phyloP scores from a whole-genome alignment of 108 stramenopile genomes.

The Skeletonema costatum region DNA sequence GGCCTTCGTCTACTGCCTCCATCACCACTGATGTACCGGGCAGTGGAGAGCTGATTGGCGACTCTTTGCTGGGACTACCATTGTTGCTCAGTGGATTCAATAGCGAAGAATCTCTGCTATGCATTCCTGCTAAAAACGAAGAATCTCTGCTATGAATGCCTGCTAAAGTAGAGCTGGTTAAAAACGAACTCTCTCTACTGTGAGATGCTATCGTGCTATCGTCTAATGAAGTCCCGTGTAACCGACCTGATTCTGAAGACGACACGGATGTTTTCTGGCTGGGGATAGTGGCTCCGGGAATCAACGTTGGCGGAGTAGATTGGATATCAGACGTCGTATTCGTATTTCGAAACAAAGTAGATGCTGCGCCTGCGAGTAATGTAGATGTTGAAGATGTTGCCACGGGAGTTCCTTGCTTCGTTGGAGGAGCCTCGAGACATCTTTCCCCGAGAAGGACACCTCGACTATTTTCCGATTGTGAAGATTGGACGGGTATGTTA shows the following conservation, averaged over 20 bases:
- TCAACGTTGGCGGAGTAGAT: background rate
- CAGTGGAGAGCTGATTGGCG: background rate
- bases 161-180: conserved; percentile 28
- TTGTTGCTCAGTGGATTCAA: background rate
- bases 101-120: conserved; percentile 8
- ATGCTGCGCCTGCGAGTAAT: conserved; percentile 20
- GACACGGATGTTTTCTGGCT: background rate
- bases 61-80: background rate
- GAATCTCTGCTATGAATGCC: conserved; percentile 40
- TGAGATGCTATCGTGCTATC: conserved; percentile 19
- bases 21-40: background rate
- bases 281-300: background rate
- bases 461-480: background rate
- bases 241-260: background rate
- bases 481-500: background rate
- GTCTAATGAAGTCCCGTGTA: background rate
- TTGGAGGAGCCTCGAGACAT: background rate
- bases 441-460: background rate
- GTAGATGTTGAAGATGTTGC: conserved; percentile 18
- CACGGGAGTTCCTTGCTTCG: conserved; percentile 1
- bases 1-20: background rate
- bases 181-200: conserved; percentile 36
- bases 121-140: conserved; percentile 14
- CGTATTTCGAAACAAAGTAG: conserved; percentile 21
- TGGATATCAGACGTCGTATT: background rate